Conservation (phyloP, 2,329 filamentous ascomycete species). For the Calonectria hongkongensis region DNA sequence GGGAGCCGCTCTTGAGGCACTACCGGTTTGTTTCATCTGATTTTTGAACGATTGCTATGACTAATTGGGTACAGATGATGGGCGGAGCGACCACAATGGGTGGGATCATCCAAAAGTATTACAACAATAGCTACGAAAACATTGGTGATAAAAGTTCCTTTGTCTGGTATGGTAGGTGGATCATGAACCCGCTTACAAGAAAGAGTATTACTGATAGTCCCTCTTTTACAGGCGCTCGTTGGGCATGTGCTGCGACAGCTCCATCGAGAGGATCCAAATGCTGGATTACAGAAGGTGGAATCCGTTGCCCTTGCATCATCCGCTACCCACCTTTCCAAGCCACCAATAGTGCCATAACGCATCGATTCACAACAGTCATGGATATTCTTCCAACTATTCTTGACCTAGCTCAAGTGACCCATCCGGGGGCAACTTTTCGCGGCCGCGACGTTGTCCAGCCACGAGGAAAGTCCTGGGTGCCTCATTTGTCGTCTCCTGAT, state of each 20-base stretch:
- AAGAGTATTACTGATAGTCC: not conserved
- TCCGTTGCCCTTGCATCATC: slow-evolving; percentile 65
- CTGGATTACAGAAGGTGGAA: slow-evolving; percentile 68
- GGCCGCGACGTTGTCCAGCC: not conserved
- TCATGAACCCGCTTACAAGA: not conserved
- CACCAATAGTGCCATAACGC: slow-evolving; percentile 40
- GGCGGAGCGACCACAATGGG: not conserved
- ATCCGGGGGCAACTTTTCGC: not conserved
- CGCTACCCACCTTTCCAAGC: slow-evolving; percentile 34
- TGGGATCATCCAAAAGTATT: slow-evolving; percentile 43
- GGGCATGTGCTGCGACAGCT: slow-evolving; percentile 60
- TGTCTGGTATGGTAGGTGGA: slow-evolving; percentile 38
- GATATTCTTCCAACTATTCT: slow-evolving; percentile 68
- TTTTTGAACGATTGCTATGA: not conserved
- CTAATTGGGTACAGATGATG: not conserved
- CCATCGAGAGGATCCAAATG: slow-evolving; percentile 62
- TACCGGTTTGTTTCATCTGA: slow-evolving; percentile 23
- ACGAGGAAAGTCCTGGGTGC: not conserved
- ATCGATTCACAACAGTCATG: slow-evolving; percentile 65
- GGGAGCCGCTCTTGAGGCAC: slow-evolving; percentile 66
- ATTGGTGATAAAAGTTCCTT: slow-evolving; percentile 41
- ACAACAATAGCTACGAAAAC: slow-evolving; percentile 43
- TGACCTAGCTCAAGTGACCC: slow-evolving; percentile 67
- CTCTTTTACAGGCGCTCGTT: slow-evolving; percentile 23
- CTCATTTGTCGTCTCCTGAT: not conserved